A percentile compares a stretch with the other conserved stretches of the same genome.
phyloP scores from a whole-genome alignment of 2,329 filamentous ascomycete species.

The Talaromyces sp. region DNA sequence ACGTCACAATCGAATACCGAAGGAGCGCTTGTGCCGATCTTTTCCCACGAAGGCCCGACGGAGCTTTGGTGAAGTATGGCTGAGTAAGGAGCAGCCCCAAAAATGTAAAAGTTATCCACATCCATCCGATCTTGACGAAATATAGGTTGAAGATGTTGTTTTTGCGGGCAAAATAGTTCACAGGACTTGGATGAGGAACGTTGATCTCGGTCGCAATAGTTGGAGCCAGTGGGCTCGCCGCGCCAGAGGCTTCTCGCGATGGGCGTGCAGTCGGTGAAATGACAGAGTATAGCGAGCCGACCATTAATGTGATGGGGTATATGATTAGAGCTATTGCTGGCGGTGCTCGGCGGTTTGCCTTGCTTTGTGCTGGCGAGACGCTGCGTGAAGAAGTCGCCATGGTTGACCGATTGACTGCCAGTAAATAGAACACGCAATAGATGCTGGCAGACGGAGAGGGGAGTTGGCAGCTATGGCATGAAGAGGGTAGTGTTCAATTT shows the following conservation, averaged over 20 bases:
- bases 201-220: constrained; percentile 2
- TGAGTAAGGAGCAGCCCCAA: constrained; percentile 64
- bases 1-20: constrained; percentile 67
- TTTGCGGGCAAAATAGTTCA: constrained; percentile 85
- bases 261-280: constrained; percentile 65
- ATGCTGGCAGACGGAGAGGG: not conserved
- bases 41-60: constrained; percentile 32
- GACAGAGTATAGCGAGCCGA: constrained; percentile 74
- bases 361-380: constrained; percentile 2
- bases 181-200: constrained; percentile 14
- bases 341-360: constrained; percentile 22
- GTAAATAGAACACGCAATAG: not conserved
- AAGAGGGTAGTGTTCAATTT: not conserved
- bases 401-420: not conserved
- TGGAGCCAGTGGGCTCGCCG: constrained; percentile 5
- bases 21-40: constrained; percentile 53
- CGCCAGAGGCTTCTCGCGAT: not conserved
- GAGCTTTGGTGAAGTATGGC: constrained; percentile 47
- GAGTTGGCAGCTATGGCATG: not conserved
- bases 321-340: constrained; percentile 60
- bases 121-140: constrained; percentile 95
- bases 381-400: constrained; percentile 7
- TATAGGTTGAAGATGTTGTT: constrained; percentile 84
- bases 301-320: constrained; percentile 71
- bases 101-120: constrained; percentile 78